Evolutionary conservation across 768 basidiomycete genomes (phyloP).

Genomic region (Russula compacta): DNA sequence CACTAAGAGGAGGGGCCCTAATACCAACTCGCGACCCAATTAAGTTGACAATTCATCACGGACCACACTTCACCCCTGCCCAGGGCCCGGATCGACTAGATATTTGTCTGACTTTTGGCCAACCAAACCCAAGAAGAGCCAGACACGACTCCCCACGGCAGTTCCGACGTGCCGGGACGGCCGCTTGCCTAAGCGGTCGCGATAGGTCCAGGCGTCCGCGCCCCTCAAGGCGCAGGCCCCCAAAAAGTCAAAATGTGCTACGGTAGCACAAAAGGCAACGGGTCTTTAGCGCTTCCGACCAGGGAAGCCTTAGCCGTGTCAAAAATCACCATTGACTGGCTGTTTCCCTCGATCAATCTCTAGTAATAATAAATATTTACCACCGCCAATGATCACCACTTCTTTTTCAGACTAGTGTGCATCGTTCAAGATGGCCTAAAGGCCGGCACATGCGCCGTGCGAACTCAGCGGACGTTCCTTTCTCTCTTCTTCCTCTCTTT

Average conservation of each 20-base stretch:
- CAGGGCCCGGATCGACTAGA: background rate
- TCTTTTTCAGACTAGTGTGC: slow-evolving; percentile 12
- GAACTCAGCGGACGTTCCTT: slow-evolving; percentile 13
- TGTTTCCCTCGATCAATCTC: slow-evolving; percentile 13
- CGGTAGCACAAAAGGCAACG: slow-evolving; percentile 7
- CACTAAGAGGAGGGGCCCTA: background rate
- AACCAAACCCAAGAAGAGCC: background rate
- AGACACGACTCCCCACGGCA: background rate
- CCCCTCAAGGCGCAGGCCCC: background rate
- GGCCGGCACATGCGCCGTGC: slow-evolving; percentile 1
- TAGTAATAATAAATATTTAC: slow-evolving; percentile 11
- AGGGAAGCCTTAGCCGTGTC: slow-evolving; percentile 5
- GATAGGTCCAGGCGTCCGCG: background rate
- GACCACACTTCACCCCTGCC: background rate
- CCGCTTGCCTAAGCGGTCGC: slow-evolving; percentile 12
- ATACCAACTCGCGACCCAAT: background rate
- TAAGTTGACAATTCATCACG: background rate
- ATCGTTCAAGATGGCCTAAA: slow-evolving; percentile 9
- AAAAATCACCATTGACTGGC: background rate
- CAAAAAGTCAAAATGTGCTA: slow-evolving; percentile 4
- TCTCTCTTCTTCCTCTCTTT: background rate
- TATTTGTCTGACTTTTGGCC: background rate
- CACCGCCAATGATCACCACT: slow-evolving; percentile 1
- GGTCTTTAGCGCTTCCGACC: background rate
- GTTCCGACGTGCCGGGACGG: background rate